Percentiles rank a stretch among this genome's conserved stretches.
Evolutionary conservation across 1,284 basidiomycete species (phyloP).

Genomic region (Marasmius fiardii): DNA sequence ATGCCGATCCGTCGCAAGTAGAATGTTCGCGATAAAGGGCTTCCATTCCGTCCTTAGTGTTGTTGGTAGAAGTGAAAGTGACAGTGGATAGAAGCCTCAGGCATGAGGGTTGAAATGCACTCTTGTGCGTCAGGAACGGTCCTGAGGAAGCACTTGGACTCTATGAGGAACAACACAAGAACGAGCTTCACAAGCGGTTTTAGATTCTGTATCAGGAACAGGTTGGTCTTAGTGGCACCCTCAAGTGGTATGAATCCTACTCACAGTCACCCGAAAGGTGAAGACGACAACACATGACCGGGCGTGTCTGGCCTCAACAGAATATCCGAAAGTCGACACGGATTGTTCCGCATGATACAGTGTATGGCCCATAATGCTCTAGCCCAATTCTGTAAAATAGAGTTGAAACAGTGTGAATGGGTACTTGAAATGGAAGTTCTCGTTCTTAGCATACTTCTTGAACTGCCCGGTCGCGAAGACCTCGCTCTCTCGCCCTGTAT

Average conservation of each 20-base stretch:
- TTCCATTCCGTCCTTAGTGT: background rate
- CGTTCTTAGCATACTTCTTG: background rate
- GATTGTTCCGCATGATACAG: constrained; percentile 13
- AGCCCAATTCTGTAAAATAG: constrained; percentile 7
- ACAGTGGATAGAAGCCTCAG: background rate
- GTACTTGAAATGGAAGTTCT: too few species aligned
- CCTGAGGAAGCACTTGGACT: background rate
- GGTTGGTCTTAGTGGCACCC: background rate
- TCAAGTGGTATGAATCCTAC: too few species aligned
- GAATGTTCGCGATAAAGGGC: background rate
- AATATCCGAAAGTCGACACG: constrained; percentile 13
- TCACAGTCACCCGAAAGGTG: background rate
- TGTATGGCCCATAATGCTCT: constrained; percentile 13
- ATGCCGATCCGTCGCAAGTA: background rate
- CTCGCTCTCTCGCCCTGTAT: background rate
- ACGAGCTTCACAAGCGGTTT: background rate
- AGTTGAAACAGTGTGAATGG: too few species aligned
- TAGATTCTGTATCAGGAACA: background rate
- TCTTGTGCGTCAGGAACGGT: background rate
- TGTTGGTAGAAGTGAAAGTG: background rate
- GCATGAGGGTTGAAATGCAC: background rate
- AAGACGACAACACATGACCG: background rate
- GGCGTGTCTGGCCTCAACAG: constrained; percentile 10
- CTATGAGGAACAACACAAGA: background rate
- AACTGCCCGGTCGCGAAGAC: background rate